Evolutionary conservation across 768 basidiomycete genomes (phyloP), one percentile per base, ranked within the genome.

Genomic region (Candolleomyces efflorescens): DNA sequence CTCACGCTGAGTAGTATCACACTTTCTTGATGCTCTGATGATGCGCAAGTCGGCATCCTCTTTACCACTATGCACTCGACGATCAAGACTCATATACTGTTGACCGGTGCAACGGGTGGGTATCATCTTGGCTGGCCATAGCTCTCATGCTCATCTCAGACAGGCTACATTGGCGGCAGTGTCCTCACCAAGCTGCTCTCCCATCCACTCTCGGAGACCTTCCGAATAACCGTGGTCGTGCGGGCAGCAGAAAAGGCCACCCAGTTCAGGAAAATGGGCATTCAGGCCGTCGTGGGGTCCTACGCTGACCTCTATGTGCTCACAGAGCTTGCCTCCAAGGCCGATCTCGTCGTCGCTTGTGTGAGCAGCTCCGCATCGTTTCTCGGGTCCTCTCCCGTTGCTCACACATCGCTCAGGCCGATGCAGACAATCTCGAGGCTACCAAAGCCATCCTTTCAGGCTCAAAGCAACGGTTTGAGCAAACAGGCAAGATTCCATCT

Each of bases 131-230:
- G 20, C 1, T 7, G 12, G 6, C 15, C 10, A 38, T 10, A 22
- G 11, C 56, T 52, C 4, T 52, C 38, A 7, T 26, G 39, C 23
- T 45, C 46, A 53, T 48, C 52, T 49, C 46, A 15, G 18, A 12
- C 43, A 67, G 81, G 81, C 18, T 82, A 80, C 65, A 74, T 82
- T 54, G 82, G 81, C 3, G 78, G 80, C 45, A 63, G 77, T 5
- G 71, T 81, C 32, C 71, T 83, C 22, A 49, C 66, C n/a, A 75
- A 71, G n/a, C 71, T 83, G 49, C 67, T 81, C 9, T 57, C 61
- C 0, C 77, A 75, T 51, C 68, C 76, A 0, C 65, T 74, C 6
- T 64, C 68, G 32, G 48, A 63, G 13, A 65, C 67, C 7, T 73
- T 78, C 56, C 68, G 73, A 11, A 74, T 82, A 43, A 79, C 75